These are phyloP conservation scores for Evansstolkia leycettana DNA, from an alignment of 495 filamentous ascomycete species.

Conservation along the genomic window DNA sequence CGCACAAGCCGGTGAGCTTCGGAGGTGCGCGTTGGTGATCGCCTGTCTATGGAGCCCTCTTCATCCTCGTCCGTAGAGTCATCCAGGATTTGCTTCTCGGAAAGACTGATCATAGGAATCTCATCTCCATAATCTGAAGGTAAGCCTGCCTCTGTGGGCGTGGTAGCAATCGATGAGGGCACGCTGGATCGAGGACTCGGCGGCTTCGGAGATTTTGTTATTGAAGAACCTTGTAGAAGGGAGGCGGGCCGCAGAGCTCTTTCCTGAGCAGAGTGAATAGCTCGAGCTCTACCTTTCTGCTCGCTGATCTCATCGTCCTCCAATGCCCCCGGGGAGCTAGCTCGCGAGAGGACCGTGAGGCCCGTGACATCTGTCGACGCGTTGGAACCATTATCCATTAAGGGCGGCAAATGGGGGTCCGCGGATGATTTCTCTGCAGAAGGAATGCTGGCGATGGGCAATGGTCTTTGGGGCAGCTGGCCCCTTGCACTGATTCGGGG, in stretches of 20 bases:
- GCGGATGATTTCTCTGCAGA: constrained; percentile 14
- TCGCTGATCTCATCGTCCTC: constrained; percentile 21
- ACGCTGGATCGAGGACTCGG: constrained; percentile 16
- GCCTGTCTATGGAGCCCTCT: constrained; percentile 15
- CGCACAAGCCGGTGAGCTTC: constrained; percentile 23
- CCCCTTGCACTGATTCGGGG: constrained; percentile 20
- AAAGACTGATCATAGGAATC: constrained; percentile 24
- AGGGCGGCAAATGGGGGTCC: constrained; percentile 13
- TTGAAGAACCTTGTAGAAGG: constrained; percentile 21
- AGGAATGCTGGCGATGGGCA: constrained; percentile 32
- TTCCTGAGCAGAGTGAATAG: constrained; percentile 24
- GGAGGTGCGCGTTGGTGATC: constrained; percentile 14
- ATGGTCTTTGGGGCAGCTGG: constrained; percentile 23
- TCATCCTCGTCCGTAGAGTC: constrained; percentile 18
- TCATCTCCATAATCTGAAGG: constrained; percentile 25
- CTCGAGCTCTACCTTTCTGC: constrained; percentile 25
- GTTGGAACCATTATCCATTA: constrained; percentile 18
- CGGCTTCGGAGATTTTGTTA: constrained; percentile 18
- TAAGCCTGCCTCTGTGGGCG: constrained; percentile 17
- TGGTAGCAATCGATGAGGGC: constrained; percentile 19
- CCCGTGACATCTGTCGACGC: constrained; percentile 22
- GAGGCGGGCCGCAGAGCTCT: constrained; percentile 22
- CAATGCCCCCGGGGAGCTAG: constrained; percentile 14
- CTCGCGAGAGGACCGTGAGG: constrained; percentile 16
- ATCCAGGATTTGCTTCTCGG: constrained; percentile 19